These are phyloP conservation scores for Oryza punctata DNA, from an alignment of 176 grass and related monocot species.

Conservation along the genomic window DNA sequence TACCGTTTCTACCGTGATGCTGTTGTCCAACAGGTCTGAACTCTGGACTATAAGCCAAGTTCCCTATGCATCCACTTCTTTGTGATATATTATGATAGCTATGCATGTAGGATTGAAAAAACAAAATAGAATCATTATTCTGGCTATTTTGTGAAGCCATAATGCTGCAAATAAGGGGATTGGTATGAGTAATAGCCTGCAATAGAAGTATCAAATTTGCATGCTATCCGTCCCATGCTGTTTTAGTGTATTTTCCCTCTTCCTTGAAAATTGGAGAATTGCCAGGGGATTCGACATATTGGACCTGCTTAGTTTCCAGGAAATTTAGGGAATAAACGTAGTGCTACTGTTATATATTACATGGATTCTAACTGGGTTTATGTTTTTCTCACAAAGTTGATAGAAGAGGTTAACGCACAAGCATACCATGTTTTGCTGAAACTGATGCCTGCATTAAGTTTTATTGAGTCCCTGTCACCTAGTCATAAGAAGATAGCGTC, in stretches of 20 bases:
- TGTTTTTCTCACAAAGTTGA: neutral
- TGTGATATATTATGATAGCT: neutral
- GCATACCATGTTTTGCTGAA: neutral
- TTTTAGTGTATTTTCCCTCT: conserved; percentile 2
- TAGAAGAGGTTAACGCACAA: neutral
- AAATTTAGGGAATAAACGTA: conserved; percentile 10
- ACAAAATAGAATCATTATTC: neutral
- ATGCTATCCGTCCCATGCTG: neutral
- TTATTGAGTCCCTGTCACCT: neutral
- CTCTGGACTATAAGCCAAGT: neutral
- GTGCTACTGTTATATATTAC: neutral
- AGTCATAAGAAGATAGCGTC: neutral
- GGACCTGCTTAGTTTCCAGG: neutral
- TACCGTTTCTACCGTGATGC: conserved; percentile 98
- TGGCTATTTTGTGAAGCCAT: neutral
- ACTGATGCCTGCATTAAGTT: neutral
- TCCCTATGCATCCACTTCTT: neutral
- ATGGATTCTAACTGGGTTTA: neutral
- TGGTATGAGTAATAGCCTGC: neutral
- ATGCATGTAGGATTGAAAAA: neutral
- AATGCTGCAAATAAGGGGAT: neutral
- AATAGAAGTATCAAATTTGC: neutral
- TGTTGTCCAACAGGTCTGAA: conserved; percentile 91
- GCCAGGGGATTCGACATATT: neutral
- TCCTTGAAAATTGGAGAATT: neutral